Evolutionary conservation across 257 asterid genomes (phyloP).

Genomic region (Solanum chiquidenum): DNA sequence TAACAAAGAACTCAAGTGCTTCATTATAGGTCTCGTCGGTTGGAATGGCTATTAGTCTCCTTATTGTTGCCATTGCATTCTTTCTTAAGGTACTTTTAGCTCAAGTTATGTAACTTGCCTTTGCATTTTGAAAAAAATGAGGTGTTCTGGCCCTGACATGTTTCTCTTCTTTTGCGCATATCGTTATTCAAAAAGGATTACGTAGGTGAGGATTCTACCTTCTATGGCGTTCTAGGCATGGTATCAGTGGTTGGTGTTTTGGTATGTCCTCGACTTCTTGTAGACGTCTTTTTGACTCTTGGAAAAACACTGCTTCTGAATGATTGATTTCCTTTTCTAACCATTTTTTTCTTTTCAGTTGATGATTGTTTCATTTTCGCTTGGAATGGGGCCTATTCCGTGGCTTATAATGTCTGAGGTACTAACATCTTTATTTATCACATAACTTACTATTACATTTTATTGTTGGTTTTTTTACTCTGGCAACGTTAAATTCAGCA

Average conservation of each 20-base stretch:
- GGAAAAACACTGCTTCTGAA: neutral
- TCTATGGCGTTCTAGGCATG: conserved; percentile 46
- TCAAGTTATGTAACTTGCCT: neutral
- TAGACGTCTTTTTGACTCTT: neutral
- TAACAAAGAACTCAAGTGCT: neutral
- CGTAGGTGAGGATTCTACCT: conserved; percentile 33
- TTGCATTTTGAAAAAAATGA: neutral
- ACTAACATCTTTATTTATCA: neutral
- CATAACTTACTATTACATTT: neutral
- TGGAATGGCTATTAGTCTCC: conserved; percentile 82
- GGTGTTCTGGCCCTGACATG: neutral
- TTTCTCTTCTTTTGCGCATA: neutral
- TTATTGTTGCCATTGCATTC: conserved; percentile 59
- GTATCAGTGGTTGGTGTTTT: conserved; percentile 54
- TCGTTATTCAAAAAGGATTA: conserved; percentile 27
- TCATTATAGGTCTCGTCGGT: conserved; percentile 60
- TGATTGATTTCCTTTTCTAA: neutral
- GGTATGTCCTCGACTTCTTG: conserved; percentile 19
- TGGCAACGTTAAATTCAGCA: neutral
- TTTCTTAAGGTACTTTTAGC: conserved; percentile 53
- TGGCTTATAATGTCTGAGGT: conserved; percentile 99
- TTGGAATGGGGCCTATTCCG: conserved; percentile 93
- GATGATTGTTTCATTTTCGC: conserved; percentile 69
- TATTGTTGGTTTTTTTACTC: neutral
- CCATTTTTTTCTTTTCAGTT: conserved; percentile 24